These are phyloP conservation scores for Aspergillus steynii DNA, from an alignment of 495 filamentous ascomycete genomes.

Conservation along the genomic window DNA sequence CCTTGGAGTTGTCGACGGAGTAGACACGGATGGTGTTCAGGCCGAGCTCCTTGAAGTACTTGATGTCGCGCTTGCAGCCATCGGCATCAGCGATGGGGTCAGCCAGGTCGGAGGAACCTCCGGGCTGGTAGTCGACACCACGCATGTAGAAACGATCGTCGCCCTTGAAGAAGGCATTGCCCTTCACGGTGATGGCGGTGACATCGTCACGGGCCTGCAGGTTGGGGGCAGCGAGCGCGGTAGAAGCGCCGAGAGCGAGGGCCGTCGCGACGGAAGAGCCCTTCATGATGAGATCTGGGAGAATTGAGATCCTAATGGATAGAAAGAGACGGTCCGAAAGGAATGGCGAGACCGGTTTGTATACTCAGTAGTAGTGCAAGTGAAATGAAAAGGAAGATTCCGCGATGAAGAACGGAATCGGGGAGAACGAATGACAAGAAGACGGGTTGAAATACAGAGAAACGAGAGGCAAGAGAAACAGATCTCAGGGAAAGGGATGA, in stretches of 20 bases:
- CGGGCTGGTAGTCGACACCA: slow-evolving; percentile 94
- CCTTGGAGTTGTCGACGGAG: slow-evolving; percentile 81
- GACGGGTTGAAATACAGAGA: background rate
- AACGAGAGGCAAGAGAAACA: background rate
- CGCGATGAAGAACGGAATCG: background rate
- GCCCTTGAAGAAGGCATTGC: slow-evolving; percentile 85
- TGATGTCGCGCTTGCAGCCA: slow-evolving; percentile 80
- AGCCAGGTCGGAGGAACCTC: slow-evolving; percentile 72
- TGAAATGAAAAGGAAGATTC: too few species aligned
- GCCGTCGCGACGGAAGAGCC: slow-evolving; percentile 55
- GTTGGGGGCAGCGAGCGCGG: slow-evolving; percentile 55
- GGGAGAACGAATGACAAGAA: background rate
- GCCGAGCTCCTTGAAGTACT: slow-evolving; percentile 78
- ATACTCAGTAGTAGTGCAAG: too few species aligned
- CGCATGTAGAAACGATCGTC: slow-evolving; percentile 86
- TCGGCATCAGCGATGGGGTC: slow-evolving; percentile 77
- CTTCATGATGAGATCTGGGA: slow-evolving; percentile 51
- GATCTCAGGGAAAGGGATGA: background rate
- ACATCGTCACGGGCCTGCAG: slow-evolving; percentile 42
- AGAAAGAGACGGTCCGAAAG: too few species aligned
- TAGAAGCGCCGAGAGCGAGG: slow-evolving; percentile 46
- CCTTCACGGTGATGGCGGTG: slow-evolving; percentile 57
- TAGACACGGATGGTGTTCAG: slow-evolving; percentile 93
- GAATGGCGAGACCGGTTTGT: too few species aligned
- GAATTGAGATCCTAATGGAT: slow-evolving; percentile 10